A percentile compares a stretch with the other conserved stretches of the same genome.
phyloP scores from a whole-genome alignment of 208 protist species.

The Leptomonas pyrrhocoris region DNA sequence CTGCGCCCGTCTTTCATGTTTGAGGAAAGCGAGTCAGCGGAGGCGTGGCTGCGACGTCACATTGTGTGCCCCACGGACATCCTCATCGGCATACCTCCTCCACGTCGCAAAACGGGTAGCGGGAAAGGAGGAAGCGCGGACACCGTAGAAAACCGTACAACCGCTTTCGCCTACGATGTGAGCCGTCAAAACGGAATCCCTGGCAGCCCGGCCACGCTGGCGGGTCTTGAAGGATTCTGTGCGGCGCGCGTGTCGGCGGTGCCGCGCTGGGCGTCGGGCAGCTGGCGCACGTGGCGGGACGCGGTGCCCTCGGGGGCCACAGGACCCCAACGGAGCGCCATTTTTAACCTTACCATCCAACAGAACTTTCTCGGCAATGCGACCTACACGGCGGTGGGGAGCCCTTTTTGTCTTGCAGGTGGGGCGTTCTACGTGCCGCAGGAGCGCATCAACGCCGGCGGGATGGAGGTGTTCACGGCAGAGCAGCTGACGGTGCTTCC shows the following conservation, averaged over 20 bases:
- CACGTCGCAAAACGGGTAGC: not conserved
- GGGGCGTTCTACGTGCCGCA: slow-evolving; percentile 22
- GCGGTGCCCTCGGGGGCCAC: not conserved
- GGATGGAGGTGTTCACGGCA: slow-evolving; percentile 11
- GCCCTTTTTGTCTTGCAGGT: slow-evolving; percentile 20
- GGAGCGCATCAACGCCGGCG: slow-evolving; percentile 16
- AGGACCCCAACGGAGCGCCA: not conserved
- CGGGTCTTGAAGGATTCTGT: slow-evolving; percentile 21
- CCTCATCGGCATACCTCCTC: slow-evolving; percentile 5
- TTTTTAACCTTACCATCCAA: slow-evolving; percentile 10
- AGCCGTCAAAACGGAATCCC: not conserved
- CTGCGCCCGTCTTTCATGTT: not conserved
- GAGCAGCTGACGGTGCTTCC: slow-evolving; percentile 14
- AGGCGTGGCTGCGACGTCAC: slow-evolving; percentile 9
- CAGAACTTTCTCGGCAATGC: slow-evolving; percentile 4
- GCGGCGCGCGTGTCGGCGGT: slow-evolving; percentile 20
- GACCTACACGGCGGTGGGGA: slow-evolving; percentile 29
- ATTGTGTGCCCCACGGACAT: slow-evolving; percentile 12
- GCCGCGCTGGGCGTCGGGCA: slow-evolving; percentile 12
- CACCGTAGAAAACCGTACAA: not conserved
- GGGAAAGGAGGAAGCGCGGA: not conserved
- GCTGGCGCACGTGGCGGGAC: slow-evolving; percentile 8
- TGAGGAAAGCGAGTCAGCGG: not conserved
- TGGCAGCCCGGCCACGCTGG: slow-evolving; percentile 6
- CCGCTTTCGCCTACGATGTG: not conserved